Percentiles rank a stretch among this genome's conserved stretches.
These are phyloP conservation scores for Crithidia expoeki DNA, from an alignment of 208 protist genomes.

Conservation along the genomic window DNA sequence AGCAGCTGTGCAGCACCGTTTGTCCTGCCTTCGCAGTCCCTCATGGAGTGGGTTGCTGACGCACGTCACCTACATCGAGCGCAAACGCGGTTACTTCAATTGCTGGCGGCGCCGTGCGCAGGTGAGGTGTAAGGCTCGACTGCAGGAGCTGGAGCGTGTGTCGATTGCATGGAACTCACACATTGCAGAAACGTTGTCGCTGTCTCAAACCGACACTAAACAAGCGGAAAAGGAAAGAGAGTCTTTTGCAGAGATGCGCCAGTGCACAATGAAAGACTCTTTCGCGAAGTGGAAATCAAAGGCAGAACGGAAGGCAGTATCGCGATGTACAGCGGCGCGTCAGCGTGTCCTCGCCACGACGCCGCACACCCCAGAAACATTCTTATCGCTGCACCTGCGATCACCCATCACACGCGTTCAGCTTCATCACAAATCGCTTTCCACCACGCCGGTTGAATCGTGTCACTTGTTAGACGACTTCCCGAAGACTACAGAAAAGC, in stretches of 20 bases:
- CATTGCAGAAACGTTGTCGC: slow-evolving; percentile 3
- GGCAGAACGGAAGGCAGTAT: slow-evolving; percentile 26
- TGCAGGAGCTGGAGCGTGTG: slow-evolving; percentile 2
- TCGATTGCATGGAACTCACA: slow-evolving; percentile 13
- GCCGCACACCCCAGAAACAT: slow-evolving; percentile 8
- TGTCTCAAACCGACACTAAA: neutral
- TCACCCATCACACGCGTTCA: neutral
- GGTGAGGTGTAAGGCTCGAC: neutral
- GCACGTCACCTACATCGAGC: slow-evolving; percentile 44
- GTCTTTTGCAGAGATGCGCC: neutral
- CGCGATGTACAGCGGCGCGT: slow-evolving; percentile 24
- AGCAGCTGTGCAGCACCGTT: neutral
- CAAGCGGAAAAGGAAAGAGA: neutral
- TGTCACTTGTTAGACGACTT: slow-evolving; percentile 5
- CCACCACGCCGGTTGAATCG: neutral
- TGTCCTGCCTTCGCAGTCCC: slow-evolving; percentile 9
- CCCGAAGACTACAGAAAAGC: neutral
- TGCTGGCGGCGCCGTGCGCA: slow-evolving; percentile 36
- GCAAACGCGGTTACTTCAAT: slow-evolving; percentile 55
- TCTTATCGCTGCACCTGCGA: slow-evolving; percentile 5
- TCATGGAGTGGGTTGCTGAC: slow-evolving; percentile 30
- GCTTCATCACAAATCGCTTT: neutral
- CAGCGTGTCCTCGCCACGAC: slow-evolving; percentile 16
- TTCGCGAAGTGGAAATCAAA: slow-evolving; percentile 38
- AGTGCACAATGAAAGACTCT: neutral